phyloP scores from a whole-genome alignment of 2,329 filamentous ascomycete species.

The Penicillium sclerotigenum region DNA sequence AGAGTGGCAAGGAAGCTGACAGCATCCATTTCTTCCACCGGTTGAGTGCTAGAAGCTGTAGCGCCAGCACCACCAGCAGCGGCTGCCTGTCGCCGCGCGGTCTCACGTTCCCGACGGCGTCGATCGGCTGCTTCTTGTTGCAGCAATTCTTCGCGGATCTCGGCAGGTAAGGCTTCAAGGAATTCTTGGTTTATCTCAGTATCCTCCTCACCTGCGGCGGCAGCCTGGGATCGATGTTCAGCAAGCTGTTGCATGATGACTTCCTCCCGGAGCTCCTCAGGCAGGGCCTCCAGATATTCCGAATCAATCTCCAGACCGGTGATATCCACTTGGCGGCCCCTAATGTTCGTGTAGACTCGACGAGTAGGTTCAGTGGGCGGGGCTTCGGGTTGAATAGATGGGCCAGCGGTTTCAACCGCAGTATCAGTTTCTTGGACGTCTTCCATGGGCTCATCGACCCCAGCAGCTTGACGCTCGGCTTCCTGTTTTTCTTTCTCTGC shows the following conservation, averaged over 20 bases:
- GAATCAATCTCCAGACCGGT: conserved; percentile 91
- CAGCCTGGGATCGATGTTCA: conserved; percentile 75
- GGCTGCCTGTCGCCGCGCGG: conserved; percentile 62
- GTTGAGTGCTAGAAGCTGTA: conserved; percentile 37
- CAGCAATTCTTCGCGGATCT: conserved; percentile 85
- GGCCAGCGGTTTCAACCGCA: conserved; percentile 29
- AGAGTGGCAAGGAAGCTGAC: conserved; percentile 90
- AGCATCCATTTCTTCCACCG: conserved; percentile 79
- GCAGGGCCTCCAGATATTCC: conserved; percentile 94
- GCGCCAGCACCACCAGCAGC: conserved; percentile 43
- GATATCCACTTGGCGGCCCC: conserved; percentile 85
- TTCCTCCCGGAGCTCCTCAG: conserved; percentile 92
- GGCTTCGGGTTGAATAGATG: conserved; percentile 43
- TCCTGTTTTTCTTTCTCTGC: conserved; percentile 64
- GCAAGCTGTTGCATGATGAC: conserved; percentile 90
- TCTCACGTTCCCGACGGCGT: conserved; percentile 81
- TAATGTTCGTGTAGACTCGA: conserved; percentile 76
- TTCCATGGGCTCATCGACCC: conserved; percentile 65
- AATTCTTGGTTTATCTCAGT: conserved; percentile 80
- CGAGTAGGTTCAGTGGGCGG: conserved; percentile 48
- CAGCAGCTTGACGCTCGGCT: conserved; percentile 32
- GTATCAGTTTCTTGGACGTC: conserved; percentile 62
- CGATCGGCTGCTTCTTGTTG: conserved; percentile 87
- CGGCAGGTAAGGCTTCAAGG: conserved; percentile 83
- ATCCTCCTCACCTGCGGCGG: conserved; percentile 62